These are phyloP conservation scores for Quercus tomentella DNA, from an alignment of 331 rosid species.

Conservation along the genomic window DNA sequence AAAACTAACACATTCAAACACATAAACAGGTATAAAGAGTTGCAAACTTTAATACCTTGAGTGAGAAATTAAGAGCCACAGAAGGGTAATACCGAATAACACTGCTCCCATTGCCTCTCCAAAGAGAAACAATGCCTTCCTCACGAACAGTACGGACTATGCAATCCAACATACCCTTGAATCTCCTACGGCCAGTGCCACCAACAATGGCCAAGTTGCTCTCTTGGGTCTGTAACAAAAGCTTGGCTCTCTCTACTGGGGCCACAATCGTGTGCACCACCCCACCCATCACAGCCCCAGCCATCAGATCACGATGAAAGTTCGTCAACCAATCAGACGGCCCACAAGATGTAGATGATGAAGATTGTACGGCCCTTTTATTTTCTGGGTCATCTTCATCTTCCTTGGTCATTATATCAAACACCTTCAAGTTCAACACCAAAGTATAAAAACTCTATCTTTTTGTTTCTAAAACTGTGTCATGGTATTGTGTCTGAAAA, in stretches of 20 bases:
- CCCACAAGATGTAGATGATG: conserved; percentile 13
- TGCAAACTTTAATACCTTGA: conserved; percentile 51
- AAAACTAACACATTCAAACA: background rate
- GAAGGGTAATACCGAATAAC: conserved; percentile 97
- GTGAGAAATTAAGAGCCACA: conserved; percentile 96
- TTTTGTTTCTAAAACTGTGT: background rate
- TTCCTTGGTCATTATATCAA: conserved; percentile 39
- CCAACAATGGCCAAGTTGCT: conserved; percentile 78
- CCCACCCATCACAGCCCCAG: conserved; percentile 92
- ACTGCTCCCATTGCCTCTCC: conserved; percentile 98
- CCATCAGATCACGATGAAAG: conserved; percentile 89
- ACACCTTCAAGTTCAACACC: background rate
- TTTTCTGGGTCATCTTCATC: conserved; percentile 51
- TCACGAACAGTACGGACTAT: conserved; percentile 67
- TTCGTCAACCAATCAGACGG: conserved; percentile 32
- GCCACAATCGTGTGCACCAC: conserved; percentile 94
- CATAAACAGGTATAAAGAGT: background rate
- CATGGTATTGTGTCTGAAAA: background rate
- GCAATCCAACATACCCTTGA: conserved; percentile 90
- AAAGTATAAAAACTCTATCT: background rate
- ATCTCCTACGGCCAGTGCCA: conserved; percentile 49
- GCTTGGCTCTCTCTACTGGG: conserved; percentile 90
- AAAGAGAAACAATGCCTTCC: conserved; percentile 84
- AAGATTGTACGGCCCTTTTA: conserved; percentile 4
- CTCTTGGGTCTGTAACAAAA: conserved; percentile 91